Evolutionary conservation across 129 eudicot species (phyloP).

Genomic region (Mikania micrantha): DNA sequence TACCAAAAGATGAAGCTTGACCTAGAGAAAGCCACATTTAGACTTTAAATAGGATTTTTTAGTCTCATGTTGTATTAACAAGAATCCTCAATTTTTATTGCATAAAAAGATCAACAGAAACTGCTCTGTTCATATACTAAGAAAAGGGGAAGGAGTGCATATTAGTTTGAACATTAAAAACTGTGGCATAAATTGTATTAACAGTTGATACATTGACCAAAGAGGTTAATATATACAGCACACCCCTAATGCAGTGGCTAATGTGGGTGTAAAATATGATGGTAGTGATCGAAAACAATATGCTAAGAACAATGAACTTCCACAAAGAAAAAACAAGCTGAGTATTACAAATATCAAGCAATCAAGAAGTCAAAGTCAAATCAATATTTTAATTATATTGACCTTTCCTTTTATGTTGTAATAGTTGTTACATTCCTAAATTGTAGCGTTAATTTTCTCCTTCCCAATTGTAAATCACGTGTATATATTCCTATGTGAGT

Average conservation of each 20-base stretch:
- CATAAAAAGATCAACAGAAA: constrained; percentile 6
- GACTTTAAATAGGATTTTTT: neutral
- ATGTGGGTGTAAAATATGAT: neutral
- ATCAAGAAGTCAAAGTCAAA: too few relatives aligned
- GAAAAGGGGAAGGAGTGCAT: neutral
- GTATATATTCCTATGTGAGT: too few relatives aligned
- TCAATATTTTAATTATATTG: too few relatives aligned
- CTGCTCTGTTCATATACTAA: neutral
- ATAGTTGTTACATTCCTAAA: too few relatives aligned
- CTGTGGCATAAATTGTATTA: neutral
- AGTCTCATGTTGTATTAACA: neutral
- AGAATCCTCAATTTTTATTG: neutral
- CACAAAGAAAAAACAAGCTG: neutral
- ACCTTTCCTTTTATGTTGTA: too few relatives aligned
- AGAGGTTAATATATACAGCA: neutral
- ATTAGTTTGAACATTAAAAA: neutral
- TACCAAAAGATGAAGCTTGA: constrained; percentile 13
- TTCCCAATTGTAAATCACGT: too few relatives aligned
- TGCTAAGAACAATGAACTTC: neutral
- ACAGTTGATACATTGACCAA: neutral
- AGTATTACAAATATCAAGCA: too few relatives aligned
- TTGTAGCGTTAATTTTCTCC: too few relatives aligned
- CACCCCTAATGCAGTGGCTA: neutral
- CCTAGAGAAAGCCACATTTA: constrained; percentile 3
- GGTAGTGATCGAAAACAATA: neutral